These are phyloP conservation scores for Camellia granthamiana DNA, from an alignment of 148 eudicot genomes.

Conservation along the genomic window DNA sequence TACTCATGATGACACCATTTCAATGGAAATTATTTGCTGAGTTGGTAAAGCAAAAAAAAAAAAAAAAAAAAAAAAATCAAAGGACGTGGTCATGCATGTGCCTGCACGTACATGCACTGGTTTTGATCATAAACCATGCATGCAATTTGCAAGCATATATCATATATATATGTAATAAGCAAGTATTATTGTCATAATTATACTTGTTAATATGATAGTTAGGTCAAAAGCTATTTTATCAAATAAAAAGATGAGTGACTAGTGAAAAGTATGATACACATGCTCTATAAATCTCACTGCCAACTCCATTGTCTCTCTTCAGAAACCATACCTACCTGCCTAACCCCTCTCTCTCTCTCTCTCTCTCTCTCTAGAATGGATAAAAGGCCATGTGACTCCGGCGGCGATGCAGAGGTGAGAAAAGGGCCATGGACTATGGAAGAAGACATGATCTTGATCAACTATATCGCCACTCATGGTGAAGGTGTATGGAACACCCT, in stretches of 20 bases:
- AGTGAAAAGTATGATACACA: constrained; percentile 19
- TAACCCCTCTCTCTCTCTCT: background rate
- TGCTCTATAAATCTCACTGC: constrained; percentile 44
- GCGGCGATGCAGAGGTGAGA: constrained; percentile 70
- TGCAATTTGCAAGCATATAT: background rate
- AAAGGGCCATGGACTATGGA: constrained; percentile 99
- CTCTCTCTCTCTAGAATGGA: constrained; percentile 41
- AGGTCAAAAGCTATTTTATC: constrained; percentile 15
- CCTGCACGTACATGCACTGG: background rate
- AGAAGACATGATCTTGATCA: constrained; percentile 84
- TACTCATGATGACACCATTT: no score
- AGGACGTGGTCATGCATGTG: no score
- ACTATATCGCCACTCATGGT: constrained; percentile 90
- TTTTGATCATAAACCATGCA: background rate
- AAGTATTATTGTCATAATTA: background rate
- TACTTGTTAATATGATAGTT: constrained; percentile 5
- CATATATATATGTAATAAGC: background rate
- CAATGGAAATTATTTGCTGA: no score
- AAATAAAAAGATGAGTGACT: constrained; percentile 16
- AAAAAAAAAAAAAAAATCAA: no score
- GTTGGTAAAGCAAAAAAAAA: no score
- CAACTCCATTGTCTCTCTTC: constrained; percentile 30
- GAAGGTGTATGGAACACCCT: constrained; percentile 97
- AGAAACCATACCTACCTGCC: constrained; percentile 5
- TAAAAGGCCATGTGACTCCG: constrained; percentile 40